These are phyloP conservation scores for Lyophyllum decastes DNA, from an alignment of 768 basidiomycete genomes.

Conservation along the genomic window DNA sequence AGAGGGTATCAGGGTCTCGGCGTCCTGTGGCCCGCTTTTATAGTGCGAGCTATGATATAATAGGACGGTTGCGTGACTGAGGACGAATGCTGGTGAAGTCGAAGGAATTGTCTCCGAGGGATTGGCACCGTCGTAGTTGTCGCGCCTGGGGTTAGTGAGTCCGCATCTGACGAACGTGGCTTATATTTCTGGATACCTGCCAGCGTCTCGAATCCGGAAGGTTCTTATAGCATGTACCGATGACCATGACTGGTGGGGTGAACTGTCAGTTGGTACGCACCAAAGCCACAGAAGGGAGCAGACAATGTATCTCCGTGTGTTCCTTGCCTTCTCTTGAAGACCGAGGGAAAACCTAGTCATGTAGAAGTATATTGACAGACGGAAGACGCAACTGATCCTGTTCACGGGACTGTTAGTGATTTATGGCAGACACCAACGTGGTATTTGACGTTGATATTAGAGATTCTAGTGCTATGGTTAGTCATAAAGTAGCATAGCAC, in stretches of 20 bases:
- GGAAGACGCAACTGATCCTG: not conserved
- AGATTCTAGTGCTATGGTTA: not conserved
- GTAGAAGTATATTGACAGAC: not conserved
- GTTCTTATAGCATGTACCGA: no score
- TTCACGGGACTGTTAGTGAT: not conserved
- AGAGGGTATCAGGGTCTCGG: slow-evolving; percentile 6
- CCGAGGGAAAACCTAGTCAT: no score
- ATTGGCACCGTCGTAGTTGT: not conserved
- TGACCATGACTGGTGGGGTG: no score
- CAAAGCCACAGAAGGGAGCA: no score
- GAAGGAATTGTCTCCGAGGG: not conserved
- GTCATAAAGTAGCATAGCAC: not conserved
- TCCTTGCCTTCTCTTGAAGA: no score
- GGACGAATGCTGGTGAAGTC: not conserved
- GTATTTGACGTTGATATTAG: not conserved
- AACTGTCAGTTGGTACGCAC: no score
- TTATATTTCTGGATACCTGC: not conserved
- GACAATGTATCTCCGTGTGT: no score
- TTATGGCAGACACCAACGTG: not conserved
- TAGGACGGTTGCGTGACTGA: not conserved
- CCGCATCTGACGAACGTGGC: not conserved
- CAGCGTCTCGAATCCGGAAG: not conserved
- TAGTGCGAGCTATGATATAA: not conserved
- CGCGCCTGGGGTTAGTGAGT: not conserved
- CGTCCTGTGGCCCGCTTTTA: not conserved